Percentiles rank a stretch among this genome's conserved stretches.
These are phyloP conservation scores for Xylaria palmicola DNA, from an alignment of 495 filamentous ascomycete genomes.

Conservation along the genomic window DNA sequence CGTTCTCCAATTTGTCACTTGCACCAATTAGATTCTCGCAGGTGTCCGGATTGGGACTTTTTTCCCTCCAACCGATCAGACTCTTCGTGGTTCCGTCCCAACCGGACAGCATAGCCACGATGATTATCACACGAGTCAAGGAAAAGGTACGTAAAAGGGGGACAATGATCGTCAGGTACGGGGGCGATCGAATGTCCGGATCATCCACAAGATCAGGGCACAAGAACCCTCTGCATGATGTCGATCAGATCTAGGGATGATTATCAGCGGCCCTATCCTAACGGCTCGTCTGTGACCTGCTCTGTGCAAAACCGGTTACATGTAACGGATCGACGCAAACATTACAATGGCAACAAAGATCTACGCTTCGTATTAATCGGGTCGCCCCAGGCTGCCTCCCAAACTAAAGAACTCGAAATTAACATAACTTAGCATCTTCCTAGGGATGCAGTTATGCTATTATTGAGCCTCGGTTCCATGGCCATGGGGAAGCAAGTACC, in stretches of 20 bases:
- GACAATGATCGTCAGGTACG: constrained; percentile 15
- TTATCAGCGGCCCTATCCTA: neutral
- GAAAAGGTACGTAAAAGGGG: neutral
- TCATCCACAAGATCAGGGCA: neutral
- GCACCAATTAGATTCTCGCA: constrained; percentile 11
- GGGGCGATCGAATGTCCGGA: neutral
- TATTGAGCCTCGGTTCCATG: too few relatives aligned
- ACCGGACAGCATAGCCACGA: constrained; percentile 8
- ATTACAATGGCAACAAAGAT: neutral
- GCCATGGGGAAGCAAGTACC: too few relatives aligned
- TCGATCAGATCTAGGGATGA: neutral
- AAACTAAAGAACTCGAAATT: too few relatives aligned
- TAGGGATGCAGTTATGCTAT: too few relatives aligned
- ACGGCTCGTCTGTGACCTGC: neutral
- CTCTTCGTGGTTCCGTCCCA: neutral
- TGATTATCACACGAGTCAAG: neutral
- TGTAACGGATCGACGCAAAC: neutral
- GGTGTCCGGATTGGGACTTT: constrained; percentile 6
- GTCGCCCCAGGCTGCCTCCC: neutral
- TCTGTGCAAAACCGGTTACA: neutral
- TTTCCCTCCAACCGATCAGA: constrained; percentile 8
- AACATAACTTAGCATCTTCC: too few relatives aligned
- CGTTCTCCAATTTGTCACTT: neutral
- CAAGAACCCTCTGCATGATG: neutral
- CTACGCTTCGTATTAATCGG: neutral